phyloP scores from a whole-genome alignment of 495 filamentous ascomycete species.

The Antarctomyces pellizariae region DNA sequence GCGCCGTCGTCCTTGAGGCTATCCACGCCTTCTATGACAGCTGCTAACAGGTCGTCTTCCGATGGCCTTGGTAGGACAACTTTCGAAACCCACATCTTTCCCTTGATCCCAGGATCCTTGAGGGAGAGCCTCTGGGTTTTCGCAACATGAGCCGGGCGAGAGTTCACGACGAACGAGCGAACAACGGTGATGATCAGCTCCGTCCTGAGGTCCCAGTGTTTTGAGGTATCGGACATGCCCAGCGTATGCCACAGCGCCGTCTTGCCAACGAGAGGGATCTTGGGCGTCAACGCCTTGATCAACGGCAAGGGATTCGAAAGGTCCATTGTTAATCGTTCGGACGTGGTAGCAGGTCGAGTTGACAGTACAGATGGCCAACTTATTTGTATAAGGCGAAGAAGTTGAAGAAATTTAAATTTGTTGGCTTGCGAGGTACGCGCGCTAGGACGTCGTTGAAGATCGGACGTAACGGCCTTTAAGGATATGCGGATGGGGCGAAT shows the following conservation, averaged over 20 bases:
- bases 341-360: too few species aligned
- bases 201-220: slow-evolving; percentile 60
- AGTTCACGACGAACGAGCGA: slow-evolving; percentile 30
- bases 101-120: slow-evolving; percentile 46
- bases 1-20: slow-evolving; percentile 25
- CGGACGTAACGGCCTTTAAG: too few species aligned
- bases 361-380: too few species aligned
- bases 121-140: slow-evolving; percentile 36
- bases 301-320: slow-evolving; percentile 16
- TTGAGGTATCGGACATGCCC: slow-evolving; percentile 35
- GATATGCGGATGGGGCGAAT: too few species aligned
- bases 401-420: too few species aligned
- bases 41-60: slow-evolving; percentile 29
- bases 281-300: slow-evolving; percentile 23
- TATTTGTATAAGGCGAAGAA: too few species aligned
- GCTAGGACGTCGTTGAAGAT: too few species aligned
- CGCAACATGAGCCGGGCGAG: slow-evolving; percentile 24
- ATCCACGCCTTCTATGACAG: slow-evolving; percentile 38
- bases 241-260: slow-evolving; percentile 44
- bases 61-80: slow-evolving; percentile 29
- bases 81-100: slow-evolving; percentile 58
- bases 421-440: too few species aligned
- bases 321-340: slow-evolving; percentile 18
- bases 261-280: slow-evolving; percentile 42
- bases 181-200: slow-evolving; percentile 48